These are phyloP conservation scores for Rubroboletus satanas DNA, from an alignment of 768 basidiomycete species.

Conservation along the genomic window DNA sequence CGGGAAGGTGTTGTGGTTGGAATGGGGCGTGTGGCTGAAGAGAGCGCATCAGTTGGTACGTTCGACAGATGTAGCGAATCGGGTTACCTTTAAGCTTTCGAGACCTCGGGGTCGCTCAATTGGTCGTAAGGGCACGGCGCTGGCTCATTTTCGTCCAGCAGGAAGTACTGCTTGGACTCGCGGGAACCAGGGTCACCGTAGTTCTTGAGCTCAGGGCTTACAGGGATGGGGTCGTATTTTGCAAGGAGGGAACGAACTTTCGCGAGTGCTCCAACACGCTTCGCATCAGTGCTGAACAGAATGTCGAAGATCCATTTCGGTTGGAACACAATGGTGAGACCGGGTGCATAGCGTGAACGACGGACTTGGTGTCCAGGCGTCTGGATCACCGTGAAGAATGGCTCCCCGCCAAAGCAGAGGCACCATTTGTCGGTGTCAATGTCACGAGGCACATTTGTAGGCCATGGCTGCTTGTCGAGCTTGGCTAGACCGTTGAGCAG, in stretches of 20 bases:
- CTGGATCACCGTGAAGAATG: slow-evolving; percentile 20
- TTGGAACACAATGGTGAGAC: slow-evolving; percentile 23
- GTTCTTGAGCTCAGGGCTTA: slow-evolving; percentile 24
- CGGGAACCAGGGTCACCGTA: slow-evolving; percentile 20
- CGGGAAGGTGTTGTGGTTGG: slow-evolving; percentile 4
- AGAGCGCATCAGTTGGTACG: background rate
- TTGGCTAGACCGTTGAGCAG: slow-evolving; percentile 19
- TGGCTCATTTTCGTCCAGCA: slow-evolving; percentile 21
- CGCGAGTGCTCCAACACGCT: slow-evolving; percentile 14
- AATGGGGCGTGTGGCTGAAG: background rate
- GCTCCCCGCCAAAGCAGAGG: slow-evolving; percentile 21
- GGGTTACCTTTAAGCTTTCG: slow-evolving; percentile 1
- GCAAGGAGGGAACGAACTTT: slow-evolving; percentile 17
- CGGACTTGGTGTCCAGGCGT: slow-evolving; percentile 23
- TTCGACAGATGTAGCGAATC: background rate
- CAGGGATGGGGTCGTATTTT: slow-evolving; percentile 19
- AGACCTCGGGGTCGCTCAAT: background rate
- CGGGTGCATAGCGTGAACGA: slow-evolving; percentile 16
- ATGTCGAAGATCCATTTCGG: slow-evolving; percentile 25
- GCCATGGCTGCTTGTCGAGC: slow-evolving; percentile 17
- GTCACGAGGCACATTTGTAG: slow-evolving; percentile 12
- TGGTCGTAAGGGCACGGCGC: slow-evolving; percentile 17
- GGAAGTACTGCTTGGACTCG: slow-evolving; percentile 22
- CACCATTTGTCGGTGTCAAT: slow-evolving; percentile 22
- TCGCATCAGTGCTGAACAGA: slow-evolving; percentile 18